Evolutionary conservation across 164 flowering plant genomes (phyloP).

Genomic region (Houttuynia cordata): DNA sequence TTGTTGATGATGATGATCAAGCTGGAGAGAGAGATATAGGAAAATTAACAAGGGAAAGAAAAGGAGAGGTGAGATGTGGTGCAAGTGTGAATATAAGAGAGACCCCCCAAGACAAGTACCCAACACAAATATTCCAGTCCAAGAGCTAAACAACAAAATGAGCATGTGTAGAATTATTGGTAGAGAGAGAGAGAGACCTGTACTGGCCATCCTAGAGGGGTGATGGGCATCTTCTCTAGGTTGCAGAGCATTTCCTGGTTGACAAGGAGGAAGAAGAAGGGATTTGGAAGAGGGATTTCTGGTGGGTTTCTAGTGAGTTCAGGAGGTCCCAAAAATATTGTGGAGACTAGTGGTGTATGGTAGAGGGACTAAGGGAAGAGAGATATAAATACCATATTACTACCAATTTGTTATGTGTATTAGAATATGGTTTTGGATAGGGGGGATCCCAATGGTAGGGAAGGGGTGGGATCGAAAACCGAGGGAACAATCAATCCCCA

Average conservation of each 20-base stretch:
- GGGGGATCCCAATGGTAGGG: slow-evolving; percentile 37
- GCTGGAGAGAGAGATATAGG: not conserved
- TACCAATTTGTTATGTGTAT: not conserved
- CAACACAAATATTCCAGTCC: slow-evolving; percentile 14
- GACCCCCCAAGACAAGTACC: slow-evolving; percentile 1
- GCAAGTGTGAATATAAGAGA: not conserved
- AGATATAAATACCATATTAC: not conserved
- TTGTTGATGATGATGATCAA: not conserved
- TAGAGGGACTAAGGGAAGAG: not conserved
- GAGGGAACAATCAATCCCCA: slow-evolving; percentile 37
- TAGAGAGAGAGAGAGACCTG: too few species aligned
- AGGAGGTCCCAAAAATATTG: not conserved
- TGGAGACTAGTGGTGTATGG: too few species aligned
- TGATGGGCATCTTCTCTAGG: slow-evolving; percentile 4
- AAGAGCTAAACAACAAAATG: slow-evolving; percentile 22
- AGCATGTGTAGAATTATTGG: slow-evolving; percentile 18
- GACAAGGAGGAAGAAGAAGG: not conserved
- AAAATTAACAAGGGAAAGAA: not conserved
- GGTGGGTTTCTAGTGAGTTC: not conserved
- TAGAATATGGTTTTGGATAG: not conserved
- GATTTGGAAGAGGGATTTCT: not conserved
- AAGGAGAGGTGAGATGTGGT: not conserved
- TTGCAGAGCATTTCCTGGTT: not conserved
- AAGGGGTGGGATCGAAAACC: slow-evolving; percentile 25
- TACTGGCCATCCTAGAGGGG: slow-evolving; percentile 2